Percentiles rank a stretch among this genome's conserved stretches.
These are phyloP conservation scores for Candida nanaspora DNA, from an alignment of 805 yeast species.

Conservation along the genomic window DNA sequence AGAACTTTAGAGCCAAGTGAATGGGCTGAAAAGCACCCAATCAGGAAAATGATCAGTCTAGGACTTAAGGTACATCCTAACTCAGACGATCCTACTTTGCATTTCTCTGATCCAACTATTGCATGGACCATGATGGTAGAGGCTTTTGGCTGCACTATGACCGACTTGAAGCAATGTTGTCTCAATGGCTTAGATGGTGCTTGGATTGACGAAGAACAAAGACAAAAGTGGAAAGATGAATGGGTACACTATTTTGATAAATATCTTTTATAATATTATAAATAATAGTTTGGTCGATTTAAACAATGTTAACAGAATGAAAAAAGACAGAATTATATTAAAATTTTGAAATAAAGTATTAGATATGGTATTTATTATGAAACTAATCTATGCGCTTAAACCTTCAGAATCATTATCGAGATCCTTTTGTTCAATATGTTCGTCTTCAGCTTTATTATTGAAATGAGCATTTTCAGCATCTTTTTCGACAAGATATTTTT, in stretches of 20 bases:
- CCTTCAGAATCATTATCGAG: not conserved
- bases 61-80: conserved; percentile 23
- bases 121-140: conserved; percentile 27
- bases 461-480: not conserved
- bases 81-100: conserved; percentile 26
- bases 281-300: too few species aligned
- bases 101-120: conserved; percentile 21
- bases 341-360: not conserved
- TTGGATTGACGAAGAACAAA: conserved; percentile 17
- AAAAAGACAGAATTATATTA: not conserved
- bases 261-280: not conserved
- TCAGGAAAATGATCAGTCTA: conserved; percentile 18
- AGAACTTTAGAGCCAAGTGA: conserved; percentile 19
- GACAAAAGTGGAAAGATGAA: conserved; percentile 10
- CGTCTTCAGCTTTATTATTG: not conserved
- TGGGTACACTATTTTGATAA: conserved; percentile 11
- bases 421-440: not conserved
- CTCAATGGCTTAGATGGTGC: conserved; percentile 22
- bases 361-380: too few species aligned
- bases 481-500: not conserved
- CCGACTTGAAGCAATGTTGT: conserved; percentile 15
- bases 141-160: conserved; percentile 17
- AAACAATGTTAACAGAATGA: too few species aligned
- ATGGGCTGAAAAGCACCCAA: conserved; percentile 25
- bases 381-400: too few species aligned